Base-by-base conservation (phyloP, 1,284 basidiomycete genomes). In the Heterobasidion occidentale region DNA sequence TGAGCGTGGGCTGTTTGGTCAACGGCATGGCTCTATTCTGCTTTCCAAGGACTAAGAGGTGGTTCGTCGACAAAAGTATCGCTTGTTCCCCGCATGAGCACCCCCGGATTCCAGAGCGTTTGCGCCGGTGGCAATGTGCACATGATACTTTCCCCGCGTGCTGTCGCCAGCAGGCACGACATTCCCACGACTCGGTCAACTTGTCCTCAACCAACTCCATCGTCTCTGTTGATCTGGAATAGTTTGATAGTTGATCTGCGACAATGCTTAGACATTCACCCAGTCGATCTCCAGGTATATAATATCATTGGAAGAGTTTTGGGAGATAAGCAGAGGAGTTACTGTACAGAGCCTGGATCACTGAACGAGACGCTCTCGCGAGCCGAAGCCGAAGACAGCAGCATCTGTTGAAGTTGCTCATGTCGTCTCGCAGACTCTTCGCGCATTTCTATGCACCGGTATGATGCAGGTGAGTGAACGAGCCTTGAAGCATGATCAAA, bases 361-460 rank as follows among this genome's bases (percentile, higher is more conserved):
- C 51, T 49, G 19, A 12, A 12, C 47, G 51, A 36, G 15, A 56
- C 20, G 36, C 61, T 62, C 46, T 62, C 61, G 33, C 61, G 56
- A 14, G 58, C 61, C 14, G 61, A 62, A 11, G 61, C 61, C 11
- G 50, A 47, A 17, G 61, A 61, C 36, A 60, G 50, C 46, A 62
- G 19, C 15, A 58, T 47, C 35, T 52, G 33, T 46, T 50, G 52
- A 42, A 62, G 42, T 47, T 60, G 56, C 36, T 62, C 61, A 42
- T 62, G 60, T 3, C 53, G 61, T 35, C 61, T 56, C 2, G 47
- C 33, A 35, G 56, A 55, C 35, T 62, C 61, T 19, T 59, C 61
- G 46, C 46, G 12, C 11, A 48, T 51, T 51, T 51, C 20, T 34
- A 17, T 51, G 19, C 11, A 52, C 42, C 36, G 38, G 15, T 34